A percentile compares a stretch with the other conserved stretches of the same genome.
Conservation (phyloP, 768 basidiomycete species). For the Lactarius deliciosus region DNA sequence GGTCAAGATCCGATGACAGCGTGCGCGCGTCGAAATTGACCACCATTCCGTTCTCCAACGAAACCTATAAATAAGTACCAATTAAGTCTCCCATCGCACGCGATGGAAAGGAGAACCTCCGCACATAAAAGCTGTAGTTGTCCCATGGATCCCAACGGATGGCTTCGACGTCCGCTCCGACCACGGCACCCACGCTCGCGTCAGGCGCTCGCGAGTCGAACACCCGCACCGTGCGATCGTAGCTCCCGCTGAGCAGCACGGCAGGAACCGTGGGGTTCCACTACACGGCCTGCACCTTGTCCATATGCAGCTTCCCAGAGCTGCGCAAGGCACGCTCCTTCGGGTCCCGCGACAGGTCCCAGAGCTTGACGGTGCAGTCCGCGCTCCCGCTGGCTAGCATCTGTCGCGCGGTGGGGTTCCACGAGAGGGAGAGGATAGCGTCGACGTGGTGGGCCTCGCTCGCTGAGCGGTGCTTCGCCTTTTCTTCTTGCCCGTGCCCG, state of each 20-base stretch:
- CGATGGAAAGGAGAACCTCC: slow-evolving; percentile 33
- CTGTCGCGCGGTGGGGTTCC: slow-evolving; percentile 90
- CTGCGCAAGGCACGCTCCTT: slow-evolving; percentile 71
- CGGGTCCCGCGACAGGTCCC: slow-evolving; percentile 84
- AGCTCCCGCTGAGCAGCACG: slow-evolving; percentile 89
- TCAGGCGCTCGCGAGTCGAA: slow-evolving; percentile 89
- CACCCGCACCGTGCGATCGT: slow-evolving; percentile 88
- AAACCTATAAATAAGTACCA: slow-evolving; percentile 54
- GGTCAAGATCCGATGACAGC: slow-evolving; percentile 64
- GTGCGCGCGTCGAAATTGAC: slow-evolving; percentile 90
- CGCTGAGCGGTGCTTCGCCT: slow-evolving; percentile 61
- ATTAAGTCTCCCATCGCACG: slow-evolving; percentile 2
- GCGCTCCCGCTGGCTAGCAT: slow-evolving; percentile 90
- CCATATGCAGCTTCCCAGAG: slow-evolving; percentile 78
- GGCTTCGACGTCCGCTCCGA: slow-evolving; percentile 93
- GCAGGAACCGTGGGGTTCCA: slow-evolving; percentile 92
- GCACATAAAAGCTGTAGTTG: slow-evolving; percentile 78
- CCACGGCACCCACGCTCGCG: slow-evolving; percentile 75
- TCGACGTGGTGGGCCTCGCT: slow-evolving; percentile 84
- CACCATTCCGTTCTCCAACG: slow-evolving; percentile 91
- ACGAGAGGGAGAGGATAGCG: slow-evolving; percentile 87
- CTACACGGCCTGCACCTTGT: slow-evolving; percentile 94
- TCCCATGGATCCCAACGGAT: slow-evolving; percentile 97
- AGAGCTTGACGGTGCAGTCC: slow-evolving; percentile 94
- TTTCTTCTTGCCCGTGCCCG: slow-evolving; percentile 96